Conservation (phyloP, 768 basidiomycete species). For the Pisolithus microcarpus region DNA sequence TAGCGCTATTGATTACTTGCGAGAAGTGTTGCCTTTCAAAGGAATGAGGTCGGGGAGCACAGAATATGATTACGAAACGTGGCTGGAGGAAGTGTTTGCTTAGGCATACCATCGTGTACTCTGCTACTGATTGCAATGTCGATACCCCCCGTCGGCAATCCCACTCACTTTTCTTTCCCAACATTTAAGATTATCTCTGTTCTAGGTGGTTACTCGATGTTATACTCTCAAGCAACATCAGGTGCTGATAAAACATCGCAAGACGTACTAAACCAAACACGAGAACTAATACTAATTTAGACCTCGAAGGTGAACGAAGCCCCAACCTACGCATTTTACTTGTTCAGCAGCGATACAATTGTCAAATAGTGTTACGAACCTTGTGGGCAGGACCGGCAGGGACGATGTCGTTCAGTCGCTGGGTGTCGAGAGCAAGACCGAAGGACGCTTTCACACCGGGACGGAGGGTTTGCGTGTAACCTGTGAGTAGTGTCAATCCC, state of each 20-base stretch:
- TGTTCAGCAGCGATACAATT: background rate
- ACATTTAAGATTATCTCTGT: background rate
- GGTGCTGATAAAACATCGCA: too few relatives aligned
- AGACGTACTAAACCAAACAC: conserved; percentile 8
- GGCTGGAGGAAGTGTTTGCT: conserved; percentile 74
- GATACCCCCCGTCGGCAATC: too few relatives aligned
- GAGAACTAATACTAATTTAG: conserved; percentile 30
- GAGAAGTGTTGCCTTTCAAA: conserved; percentile 66
- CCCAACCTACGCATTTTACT: conserved; percentile 44
- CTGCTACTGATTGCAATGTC: background rate
- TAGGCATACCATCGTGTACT: conserved; percentile 21
- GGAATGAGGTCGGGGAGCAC: conserved; percentile 51
- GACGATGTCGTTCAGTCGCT: conserved; percentile 72
- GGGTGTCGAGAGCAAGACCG: conserved; percentile 93
- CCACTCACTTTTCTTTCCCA: too few relatives aligned
- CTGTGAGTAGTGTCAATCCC: conserved; percentile 28
- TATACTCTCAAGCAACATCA: too few relatives aligned
- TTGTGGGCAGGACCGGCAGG: conserved; percentile 71
- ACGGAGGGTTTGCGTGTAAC: conserved; percentile 89
- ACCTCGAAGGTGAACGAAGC: conserved; percentile 70
- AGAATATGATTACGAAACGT: conserved; percentile 76
- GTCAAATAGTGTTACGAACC: conserved; percentile 28
- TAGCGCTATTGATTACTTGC: conserved; percentile 71
- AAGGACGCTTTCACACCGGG: conserved; percentile 90
- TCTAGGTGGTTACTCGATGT: too few relatives aligned